phyloP scores from a whole-genome alignment of 1,284 basidiomycete species.

The Ceratobasidium theobromae region DNA sequence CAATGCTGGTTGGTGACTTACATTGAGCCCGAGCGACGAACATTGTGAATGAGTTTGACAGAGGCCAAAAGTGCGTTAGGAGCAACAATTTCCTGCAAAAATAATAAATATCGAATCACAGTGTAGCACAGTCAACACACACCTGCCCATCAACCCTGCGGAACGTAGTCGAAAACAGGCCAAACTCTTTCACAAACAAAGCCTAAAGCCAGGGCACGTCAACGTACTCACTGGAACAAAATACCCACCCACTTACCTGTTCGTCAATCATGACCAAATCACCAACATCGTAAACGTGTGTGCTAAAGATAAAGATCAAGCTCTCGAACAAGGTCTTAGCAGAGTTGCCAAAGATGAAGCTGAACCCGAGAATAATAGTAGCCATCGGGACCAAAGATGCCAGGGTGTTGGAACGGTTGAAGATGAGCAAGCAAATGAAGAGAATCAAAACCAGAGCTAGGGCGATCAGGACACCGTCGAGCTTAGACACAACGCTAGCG shows the following conservation, averaged over 20 bases:
- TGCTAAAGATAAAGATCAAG: slow-evolving; percentile 81
- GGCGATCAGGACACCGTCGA: slow-evolving; percentile 70
- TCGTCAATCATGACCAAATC: slow-evolving; percentile 79
- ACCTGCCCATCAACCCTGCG: slow-evolving; percentile 72
- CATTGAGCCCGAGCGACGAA: slow-evolving; percentile 75
- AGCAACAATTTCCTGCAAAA: slow-evolving; percentile 74
- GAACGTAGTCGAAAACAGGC: slow-evolving; percentile 80
- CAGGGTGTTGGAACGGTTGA: slow-evolving; percentile 68
- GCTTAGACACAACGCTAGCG: slow-evolving; percentile 68
- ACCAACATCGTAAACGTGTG: slow-evolving; percentile 76
- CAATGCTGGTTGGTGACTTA: slow-evolving; percentile 42
- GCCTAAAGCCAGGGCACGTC: slow-evolving; percentile 46
- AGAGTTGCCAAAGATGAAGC: slow-evolving; percentile 80
- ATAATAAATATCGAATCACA: no score
- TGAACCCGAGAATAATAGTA: slow-evolving; percentile 77
- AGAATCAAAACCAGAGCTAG: slow-evolving; percentile 62
- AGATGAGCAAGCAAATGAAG: slow-evolving; percentile 78
- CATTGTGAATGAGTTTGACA: slow-evolving; percentile 75
- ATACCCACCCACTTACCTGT: slow-evolving; percentile 52
- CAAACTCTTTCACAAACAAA: slow-evolving; percentile 73
- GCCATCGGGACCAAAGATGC: slow-evolving; percentile 80
- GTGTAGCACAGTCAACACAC: no score
- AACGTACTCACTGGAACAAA: no score
- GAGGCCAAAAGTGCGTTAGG: slow-evolving; percentile 76
- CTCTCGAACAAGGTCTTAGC: slow-evolving; percentile 80